Percentiles rank a stretch among this genome's conserved stretches.
Conservation (phyloP, 805 yeast species). For the Priceomyces melissophilus region DNA sequence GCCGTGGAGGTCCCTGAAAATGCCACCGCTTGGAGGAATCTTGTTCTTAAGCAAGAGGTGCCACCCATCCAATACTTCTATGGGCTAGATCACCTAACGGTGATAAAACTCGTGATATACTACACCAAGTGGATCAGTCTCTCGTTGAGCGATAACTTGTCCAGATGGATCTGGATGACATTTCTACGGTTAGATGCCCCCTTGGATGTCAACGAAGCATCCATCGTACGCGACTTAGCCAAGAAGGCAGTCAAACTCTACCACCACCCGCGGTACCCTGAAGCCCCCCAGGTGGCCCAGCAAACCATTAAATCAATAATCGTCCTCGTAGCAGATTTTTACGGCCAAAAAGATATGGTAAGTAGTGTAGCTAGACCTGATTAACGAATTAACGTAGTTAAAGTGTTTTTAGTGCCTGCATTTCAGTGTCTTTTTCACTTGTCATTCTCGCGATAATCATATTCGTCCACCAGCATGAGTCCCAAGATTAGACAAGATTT, state of each 20-base stretch:
- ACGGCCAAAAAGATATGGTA: conserved; percentile 32
- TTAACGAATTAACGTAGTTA: no score
- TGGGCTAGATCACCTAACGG: conserved; percentile 27
- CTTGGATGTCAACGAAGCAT: conserved; percentile 29
- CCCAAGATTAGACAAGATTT: conserved; percentile 30
- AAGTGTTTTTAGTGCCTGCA: no score
- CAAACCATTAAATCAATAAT: conserved; percentile 31
- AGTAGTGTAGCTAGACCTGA: no score
- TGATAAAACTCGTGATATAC: conserved; percentile 31
- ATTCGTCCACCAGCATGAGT: conserved; percentile 12
- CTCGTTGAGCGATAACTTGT: conserved; percentile 20
- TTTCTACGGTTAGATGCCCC: conserved; percentile 33
- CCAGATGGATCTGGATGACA: conserved; percentile 35
- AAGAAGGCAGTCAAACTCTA: conserved; percentile 33
- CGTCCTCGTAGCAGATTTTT: conserved; percentile 29
- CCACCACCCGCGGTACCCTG: conserved; percentile 6
- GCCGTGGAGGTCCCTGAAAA: conserved; percentile 17
- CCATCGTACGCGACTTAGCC: conserved; percentile 35
- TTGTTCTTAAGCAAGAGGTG: conserved; percentile 25
- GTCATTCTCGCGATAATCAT: background rate
- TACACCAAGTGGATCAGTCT: conserved; percentile 38
- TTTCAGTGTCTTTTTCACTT: no score
- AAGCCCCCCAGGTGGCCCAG: conserved; percentile 10
- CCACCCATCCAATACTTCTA: conserved; percentile 22
- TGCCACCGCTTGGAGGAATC: conserved; percentile 30